These are phyloP conservation scores for Quercus suber DNA, from an alignment of 306 rosid genomes.

Conservation along the genomic window DNA sequence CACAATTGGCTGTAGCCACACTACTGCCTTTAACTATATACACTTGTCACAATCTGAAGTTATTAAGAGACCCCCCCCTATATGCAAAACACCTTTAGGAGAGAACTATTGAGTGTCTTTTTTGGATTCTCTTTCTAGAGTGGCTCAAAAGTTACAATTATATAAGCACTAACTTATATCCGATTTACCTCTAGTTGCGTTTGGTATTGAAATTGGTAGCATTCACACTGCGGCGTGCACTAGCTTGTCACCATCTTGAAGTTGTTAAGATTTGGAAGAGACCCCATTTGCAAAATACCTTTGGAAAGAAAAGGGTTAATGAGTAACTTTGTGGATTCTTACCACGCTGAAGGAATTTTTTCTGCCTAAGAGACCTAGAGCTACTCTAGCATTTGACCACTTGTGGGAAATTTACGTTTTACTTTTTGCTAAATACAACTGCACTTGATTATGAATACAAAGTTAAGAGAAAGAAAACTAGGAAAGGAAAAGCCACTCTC, in stretches of 20 bases:
- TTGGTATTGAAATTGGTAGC: constrained; percentile 23
- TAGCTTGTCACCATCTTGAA: constrained; percentile 33
- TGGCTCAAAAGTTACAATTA: no score
- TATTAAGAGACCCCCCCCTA: no score
- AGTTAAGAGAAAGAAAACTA: constrained; percentile 1
- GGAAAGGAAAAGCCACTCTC: constrained; percentile 10
- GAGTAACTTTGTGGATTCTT: constrained; percentile 37
- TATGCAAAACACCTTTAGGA: no score
- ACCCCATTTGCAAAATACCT: constrained; percentile 12
- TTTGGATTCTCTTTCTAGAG: no score
- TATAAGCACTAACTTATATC: no score
- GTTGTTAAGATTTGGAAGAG: constrained; percentile 25
- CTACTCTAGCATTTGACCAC: constrained; percentile 50
- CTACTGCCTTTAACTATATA: no score
- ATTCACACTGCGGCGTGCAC: constrained; percentile 16
- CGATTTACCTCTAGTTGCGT: neutral
- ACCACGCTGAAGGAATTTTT: constrained; percentile 27
- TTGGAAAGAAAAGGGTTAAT: constrained; percentile 19
- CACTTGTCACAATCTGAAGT: no score
- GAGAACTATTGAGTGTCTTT: no score
- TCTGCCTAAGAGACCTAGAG: constrained; percentile 20
- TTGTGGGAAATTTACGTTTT: constrained; percentile 37
- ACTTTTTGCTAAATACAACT: constrained; percentile 22
- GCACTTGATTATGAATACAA: constrained; percentile 24
- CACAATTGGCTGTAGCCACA: no score